Conservation (phyloP, 2,329 filamentous ascomycete species). For the Colletotrichum sp. region DNA sequence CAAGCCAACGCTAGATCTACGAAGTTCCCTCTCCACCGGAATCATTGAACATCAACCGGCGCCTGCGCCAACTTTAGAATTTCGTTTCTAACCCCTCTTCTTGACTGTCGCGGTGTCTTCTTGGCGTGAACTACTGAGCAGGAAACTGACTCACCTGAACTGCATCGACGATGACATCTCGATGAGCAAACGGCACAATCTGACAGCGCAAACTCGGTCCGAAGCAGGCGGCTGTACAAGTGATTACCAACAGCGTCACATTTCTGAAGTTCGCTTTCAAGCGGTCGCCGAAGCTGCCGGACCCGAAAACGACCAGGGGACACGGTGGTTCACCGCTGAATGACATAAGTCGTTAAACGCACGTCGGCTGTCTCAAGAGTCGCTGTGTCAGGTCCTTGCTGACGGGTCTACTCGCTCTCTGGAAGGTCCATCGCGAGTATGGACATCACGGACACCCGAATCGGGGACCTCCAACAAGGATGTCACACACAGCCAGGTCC, state of each 20-base stretch:
- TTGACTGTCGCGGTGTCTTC: background rate
- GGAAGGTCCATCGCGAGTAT: background rate
- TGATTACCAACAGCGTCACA: background rate
- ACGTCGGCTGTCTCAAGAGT: background rate
- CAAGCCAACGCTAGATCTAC: background rate
- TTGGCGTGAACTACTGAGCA: background rate
- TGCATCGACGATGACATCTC: background rate
- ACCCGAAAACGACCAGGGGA: background rate
- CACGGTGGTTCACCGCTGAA: background rate
- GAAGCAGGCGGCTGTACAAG: background rate
- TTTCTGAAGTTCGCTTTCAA: background rate
- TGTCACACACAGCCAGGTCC: background rate
- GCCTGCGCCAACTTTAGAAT: background rate
- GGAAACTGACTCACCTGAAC: background rate
- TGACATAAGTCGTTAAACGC: conserved; percentile 1
- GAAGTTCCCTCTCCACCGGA: background rate
- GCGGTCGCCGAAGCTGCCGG: background rate
- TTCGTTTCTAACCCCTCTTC: conserved; percentile 1
- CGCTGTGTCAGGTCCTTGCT: background rate
- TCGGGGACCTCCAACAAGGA: background rate
- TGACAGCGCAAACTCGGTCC: background rate
- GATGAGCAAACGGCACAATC: background rate
- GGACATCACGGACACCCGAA: background rate
- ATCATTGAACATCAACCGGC: background rate
- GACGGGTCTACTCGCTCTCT: background rate